Evolutionary conservation across 805 yeast species (phyloP).

Genomic region (Pichia occidentalis): DNA sequence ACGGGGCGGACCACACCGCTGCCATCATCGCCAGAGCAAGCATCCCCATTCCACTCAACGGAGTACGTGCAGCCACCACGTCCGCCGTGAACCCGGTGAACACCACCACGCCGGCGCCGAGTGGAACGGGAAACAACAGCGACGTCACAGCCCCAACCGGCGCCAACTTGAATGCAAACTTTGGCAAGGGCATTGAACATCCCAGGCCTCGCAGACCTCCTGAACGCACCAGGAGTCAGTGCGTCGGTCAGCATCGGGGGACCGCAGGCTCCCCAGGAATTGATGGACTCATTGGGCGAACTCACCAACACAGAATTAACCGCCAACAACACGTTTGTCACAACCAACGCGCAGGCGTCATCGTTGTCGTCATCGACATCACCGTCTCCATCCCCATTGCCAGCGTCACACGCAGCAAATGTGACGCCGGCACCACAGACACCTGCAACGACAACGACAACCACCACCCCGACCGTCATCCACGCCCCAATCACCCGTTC

Average conservation of each 20-base stretch:
- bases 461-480: not conserved
- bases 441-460: not conserved
- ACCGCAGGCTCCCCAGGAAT: conserved; percentile 9
- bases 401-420: too few species aligned
- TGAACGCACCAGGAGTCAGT: conserved; percentile 10
- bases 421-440: too few species aligned
- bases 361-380: too few species aligned
- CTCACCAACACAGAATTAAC: conserved; percentile 5
- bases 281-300: conserved; percentile 7
- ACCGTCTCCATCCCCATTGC: too few species aligned
- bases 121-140: not conserved
- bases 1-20: conserved; percentile 4
- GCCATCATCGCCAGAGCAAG: conserved; percentile 14
- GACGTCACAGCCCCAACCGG: not conserved
- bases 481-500: conserved; percentile 3
- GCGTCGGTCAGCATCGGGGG: conserved; percentile 13
- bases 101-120: not conserved
- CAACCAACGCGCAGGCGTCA: not conserved
- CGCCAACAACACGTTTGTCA: not conserved
- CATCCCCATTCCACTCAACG: conserved; percentile 3
- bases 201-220: not conserved
- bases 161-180: not conserved
- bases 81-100: too few species aligned
- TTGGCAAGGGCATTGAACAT: not conserved
- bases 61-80: not conserved